Percentiles rank a stretch among this genome's conserved stretches.
Conservation (phyloP, 805 yeast genomes). For the Candida nitratophila region DNA sequence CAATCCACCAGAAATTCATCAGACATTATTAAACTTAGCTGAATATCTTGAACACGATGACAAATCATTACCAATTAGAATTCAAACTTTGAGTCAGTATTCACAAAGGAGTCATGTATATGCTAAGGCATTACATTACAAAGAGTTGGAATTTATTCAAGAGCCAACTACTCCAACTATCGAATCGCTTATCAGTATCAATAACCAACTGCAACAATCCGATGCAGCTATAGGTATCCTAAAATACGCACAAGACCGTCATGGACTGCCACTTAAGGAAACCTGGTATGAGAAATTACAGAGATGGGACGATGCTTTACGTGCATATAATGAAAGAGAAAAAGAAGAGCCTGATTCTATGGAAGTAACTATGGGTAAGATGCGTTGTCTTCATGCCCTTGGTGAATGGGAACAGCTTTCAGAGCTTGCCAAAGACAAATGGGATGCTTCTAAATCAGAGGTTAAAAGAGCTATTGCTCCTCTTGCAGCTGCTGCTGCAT, state of each 20-base stretch:
- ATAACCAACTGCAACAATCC: slow-evolving; percentile 90
- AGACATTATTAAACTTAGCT: slow-evolving; percentile 79
- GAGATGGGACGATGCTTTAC: slow-evolving; percentile 96
- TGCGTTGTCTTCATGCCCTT: slow-evolving; percentile 96
- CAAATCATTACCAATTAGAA: slow-evolving; percentile 84
- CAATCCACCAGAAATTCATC: slow-evolving; percentile 93
- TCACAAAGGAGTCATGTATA: slow-evolving; percentile 96
- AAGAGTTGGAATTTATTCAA: slow-evolving; percentile 89
- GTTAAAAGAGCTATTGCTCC: slow-evolving; percentile 85
- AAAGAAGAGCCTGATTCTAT: slow-evolving; percentile 57
- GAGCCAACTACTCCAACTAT: slow-evolving; percentile 90
- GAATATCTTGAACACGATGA: slow-evolving; percentile 98
- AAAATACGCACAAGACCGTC: slow-evolving; percentile 89
- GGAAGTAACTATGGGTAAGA: slow-evolving; percentile 93
- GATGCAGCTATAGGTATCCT: slow-evolving; percentile 97
- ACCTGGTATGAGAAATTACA: slow-evolving; percentile 97
- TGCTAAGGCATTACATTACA: slow-evolving; percentile 94
- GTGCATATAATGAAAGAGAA: slow-evolving; percentile 81
- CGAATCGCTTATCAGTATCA: slow-evolving; percentile 85
- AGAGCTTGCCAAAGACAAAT: slow-evolving; percentile 76
- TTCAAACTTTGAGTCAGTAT: slow-evolving; percentile 83
- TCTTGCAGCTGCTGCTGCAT: slow-evolving; percentile 96
- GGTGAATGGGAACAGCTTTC: slow-evolving; percentile 97
- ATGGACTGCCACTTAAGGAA: slow-evolving; percentile 85
- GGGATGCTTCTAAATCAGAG: slow-evolving; percentile 71